Evolutionary conservation across 2,329 filamentous ascomycete species (phyloP), one percentile per base, ranked within the genome.

Genomic region (Thelonectria rubi): DNA sequence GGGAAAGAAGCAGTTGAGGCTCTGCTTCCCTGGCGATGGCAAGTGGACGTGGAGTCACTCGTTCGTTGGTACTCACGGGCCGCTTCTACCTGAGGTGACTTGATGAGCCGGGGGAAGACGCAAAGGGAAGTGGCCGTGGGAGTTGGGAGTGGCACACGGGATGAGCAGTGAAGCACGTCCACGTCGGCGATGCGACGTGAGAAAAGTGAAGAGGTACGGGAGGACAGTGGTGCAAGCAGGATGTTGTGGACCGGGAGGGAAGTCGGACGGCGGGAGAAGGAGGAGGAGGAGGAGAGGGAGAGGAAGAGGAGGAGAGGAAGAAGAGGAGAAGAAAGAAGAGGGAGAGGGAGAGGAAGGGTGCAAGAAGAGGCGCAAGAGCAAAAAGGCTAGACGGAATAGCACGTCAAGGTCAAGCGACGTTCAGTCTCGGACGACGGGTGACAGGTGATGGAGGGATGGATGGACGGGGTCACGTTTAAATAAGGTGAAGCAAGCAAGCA

Each of bases 141-240:
- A 24, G 21, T 30, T 30, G 18, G 34, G 26, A 37, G 40, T 55
- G 52, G 49, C 55, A 57, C 47, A 51, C 26, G 55, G 55, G 37
- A 57, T 10, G 11, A 32, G 39, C 30, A 50, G 48, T 20, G 39
- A 32, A 50, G 39, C 46, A 50, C 47, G 55, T 50, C 48, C 47
- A 43, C 46, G 55, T 50, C 26, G 46, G 32, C 21, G 21, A 57
- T 57, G 37, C 18, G 55, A 57, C 55, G 47, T 45, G 53, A 55
- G 42, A 30, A 30, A 20, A 17, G 18, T 12, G 40, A 40, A 39
- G 18, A 17, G 32, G 17, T 26, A 57, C 55, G 47, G 47, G 30
- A 34, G 34, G 34, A 32, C 4, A 9, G 55, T 51, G n/a, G 55
- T 51, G 55, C 55, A 50, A 57, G 24, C 17, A 39, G 37, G 47